Evolutionary conservation across 345 rosid genomes (phyloP), one percentile per base, ranked within the genome.

Genomic region (Rhizophora apiculata): DNA sequence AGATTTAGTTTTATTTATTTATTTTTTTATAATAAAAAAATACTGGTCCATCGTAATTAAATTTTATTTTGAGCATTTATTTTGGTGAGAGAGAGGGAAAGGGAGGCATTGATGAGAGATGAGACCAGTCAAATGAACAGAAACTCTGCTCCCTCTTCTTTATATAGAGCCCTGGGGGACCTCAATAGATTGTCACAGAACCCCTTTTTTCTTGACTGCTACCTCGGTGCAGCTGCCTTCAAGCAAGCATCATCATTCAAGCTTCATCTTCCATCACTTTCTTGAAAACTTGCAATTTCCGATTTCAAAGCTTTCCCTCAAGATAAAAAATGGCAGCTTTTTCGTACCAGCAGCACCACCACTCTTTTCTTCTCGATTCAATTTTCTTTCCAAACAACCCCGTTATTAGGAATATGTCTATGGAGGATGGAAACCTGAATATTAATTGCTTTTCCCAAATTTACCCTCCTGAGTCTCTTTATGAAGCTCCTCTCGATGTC

Each of bases 361-460:
- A 80, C 60, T 81, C 85, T 77, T 82, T 71, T 56, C 85, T 72
- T 75, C 74, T 79, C 9, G 90, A 86, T 61, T 80, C 90, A 51
- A 60, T 72, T 66, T 76, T 74, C 79, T 78, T 73, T 70, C 77
- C 78, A 13, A 78, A 69, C 70, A 56, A 43, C 10, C 5, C 67
- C 19, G 0, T 43, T 69, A 57, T 72, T 19, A 57, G 51, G 63
- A 79, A 65, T 55, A 53, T 73, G 58, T 68, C 84, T 53, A 53
- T 70, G 67, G 79, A 79, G 34, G 76, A 81, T 37, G 69, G 32
- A 34, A 80, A 56, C 79, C 24, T 49, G 56, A 72, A 62, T 19
- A 67, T 30, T 67, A 59, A 53, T 52, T 67, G 54, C 20, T 69
- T 80, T 72, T 70, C 84, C 49, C 85, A 74, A 31, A 62, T 81